Base-by-base conservation (phyloP, 805 yeast species). In the Nakazawaea ishiwadae region DNA sequence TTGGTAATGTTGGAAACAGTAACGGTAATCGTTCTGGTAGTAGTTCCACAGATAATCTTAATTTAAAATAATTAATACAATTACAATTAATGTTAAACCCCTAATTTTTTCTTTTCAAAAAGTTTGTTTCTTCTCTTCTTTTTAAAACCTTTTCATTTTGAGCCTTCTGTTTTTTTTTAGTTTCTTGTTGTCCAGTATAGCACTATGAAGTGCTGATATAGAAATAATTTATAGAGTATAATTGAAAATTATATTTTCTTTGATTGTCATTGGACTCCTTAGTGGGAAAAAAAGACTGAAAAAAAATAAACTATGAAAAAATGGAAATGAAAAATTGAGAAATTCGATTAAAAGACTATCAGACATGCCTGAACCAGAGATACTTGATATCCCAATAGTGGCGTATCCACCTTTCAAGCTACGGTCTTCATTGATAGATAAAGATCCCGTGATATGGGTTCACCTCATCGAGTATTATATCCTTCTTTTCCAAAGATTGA, bases 401-500 rank as follows among this genome's bases (percentile, higher is more conserved):
- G 72, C 75, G 19, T 84, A 77, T 45, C 93, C 93, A 7, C 89
- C 90, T 1, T 83, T 84, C 60, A 74, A 75, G 46, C 68, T 84
- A 20, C 66, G 93, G 27, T 84, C 90, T 0, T 78, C 87, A n/a
- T 63, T 84, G 54, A 80, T 82, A 5, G 93, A 84, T 53, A 84
- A 77, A 46, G 95, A 84, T 54, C 95, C 95, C 0, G 89, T 84
- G 17, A 84, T 84, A 7, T 84, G 91, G 89, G 82, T 75, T 4
- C 88, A 83, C 55, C 60, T 82, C 16, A 59, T 84, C 14, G 86
- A 81, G 49, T 75, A 75, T 3, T 84, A 82, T 57, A 75, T 83
- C 41, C 57, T 54, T 14, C 63, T 77, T 16, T 71, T 79, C 49
- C 65, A 72, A 43, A 73, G 65, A 44, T 56, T 84, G 31, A 57